Base-by-base conservation (phyloP, 768 basidiomycete genomes). In the Auricularia sp. region DNA sequence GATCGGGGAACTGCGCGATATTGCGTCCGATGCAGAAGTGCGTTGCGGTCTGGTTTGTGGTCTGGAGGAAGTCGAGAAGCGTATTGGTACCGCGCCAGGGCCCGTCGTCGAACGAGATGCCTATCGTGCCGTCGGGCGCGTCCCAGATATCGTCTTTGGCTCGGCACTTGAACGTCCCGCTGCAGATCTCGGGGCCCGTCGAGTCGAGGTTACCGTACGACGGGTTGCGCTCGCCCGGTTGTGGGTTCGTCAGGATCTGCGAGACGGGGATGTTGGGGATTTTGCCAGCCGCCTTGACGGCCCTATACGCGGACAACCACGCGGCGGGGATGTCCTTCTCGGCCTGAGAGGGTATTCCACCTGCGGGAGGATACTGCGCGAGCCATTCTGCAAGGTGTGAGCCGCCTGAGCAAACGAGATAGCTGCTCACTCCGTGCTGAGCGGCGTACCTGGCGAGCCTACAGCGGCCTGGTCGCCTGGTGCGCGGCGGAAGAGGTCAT, bases 21-120 rank as follows among this genome's bases (percentile, higher is more conserved):
- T 92, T 88, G 39, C 80, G 71, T 16, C 93, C 94, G 67, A 97
- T 95, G 79, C 93, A 84, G 74, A 95, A 96, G 72, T 95, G 92
- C 3, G 93, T 95, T 3, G 85, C 86, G 21, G 73, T 80, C 64
- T 85, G 74, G 65, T 87, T 21, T 5, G 56, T 12, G 23, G 34
- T 29, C 29, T 34, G 16, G 23, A 59, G 8, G 56, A 29, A 34
- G 14, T 59, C 29, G 16, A 59, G 34, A 8, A 59, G 56, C 56
- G 6, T 0, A 18, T 23, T 23, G 6, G 56, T 59, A 8, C 56
- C 56, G 23, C 12, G 14, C 56, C 23, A 76, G 0, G 92, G 92
- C 0, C 93, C 93, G 70, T 93, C 92, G 70, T 94, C 92, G 70
- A 93, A 93, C 61, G 84, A 79, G 64, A 84, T 76, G 1, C 78